phyloP scores from a whole-genome alignment of 495 filamentous ascomycete species.

The Penicillium arizonense region DNA sequence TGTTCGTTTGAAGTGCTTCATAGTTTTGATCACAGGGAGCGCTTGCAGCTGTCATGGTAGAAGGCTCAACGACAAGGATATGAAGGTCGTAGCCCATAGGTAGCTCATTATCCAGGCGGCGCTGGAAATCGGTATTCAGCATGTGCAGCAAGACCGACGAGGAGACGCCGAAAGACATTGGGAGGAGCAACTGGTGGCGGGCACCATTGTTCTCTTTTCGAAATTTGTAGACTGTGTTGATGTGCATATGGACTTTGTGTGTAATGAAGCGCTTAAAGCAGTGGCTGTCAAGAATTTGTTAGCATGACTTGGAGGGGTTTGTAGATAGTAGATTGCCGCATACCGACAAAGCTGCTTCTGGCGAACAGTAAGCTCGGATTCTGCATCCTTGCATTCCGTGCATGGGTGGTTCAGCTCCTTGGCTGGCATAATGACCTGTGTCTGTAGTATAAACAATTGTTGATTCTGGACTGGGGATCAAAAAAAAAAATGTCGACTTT shows the following conservation, averaged over 20 bases:
- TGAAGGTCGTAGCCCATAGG: constrained; percentile 59
- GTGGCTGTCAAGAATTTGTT: constrained; percentile 41
- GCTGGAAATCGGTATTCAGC: constrained; percentile 63
- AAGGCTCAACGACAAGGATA: constrained; percentile 65
- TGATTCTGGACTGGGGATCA: not conserved
- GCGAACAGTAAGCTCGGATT: constrained; percentile 39
- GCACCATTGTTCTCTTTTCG: constrained; percentile 31
- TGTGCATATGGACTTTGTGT: constrained; percentile 75
- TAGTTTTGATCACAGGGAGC: constrained; percentile 29
- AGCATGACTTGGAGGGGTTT: constrained; percentile 10
- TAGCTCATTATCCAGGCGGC: constrained; percentile 46
- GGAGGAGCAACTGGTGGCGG: constrained; percentile 62
- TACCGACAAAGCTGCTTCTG: constrained; percentile 48
- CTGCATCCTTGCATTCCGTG: constrained; percentile 40
- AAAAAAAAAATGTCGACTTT: not conserved
- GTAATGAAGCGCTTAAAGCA: constrained; percentile 77
- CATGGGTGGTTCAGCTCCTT: constrained; percentile 34
- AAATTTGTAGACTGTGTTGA: constrained; percentile 52
- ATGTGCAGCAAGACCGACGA: constrained; percentile 78
- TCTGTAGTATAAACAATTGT: not conserved
- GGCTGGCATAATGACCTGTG: constrained; percentile 32
- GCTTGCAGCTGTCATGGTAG: constrained; percentile 31
- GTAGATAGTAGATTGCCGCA: constrained; percentile 9
- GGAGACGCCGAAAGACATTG: constrained; percentile 79
- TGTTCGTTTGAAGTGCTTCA: constrained; percentile 43